Conservation (phyloP, 176 grass and related monocot species). For the Thalia dealbata region DNA sequence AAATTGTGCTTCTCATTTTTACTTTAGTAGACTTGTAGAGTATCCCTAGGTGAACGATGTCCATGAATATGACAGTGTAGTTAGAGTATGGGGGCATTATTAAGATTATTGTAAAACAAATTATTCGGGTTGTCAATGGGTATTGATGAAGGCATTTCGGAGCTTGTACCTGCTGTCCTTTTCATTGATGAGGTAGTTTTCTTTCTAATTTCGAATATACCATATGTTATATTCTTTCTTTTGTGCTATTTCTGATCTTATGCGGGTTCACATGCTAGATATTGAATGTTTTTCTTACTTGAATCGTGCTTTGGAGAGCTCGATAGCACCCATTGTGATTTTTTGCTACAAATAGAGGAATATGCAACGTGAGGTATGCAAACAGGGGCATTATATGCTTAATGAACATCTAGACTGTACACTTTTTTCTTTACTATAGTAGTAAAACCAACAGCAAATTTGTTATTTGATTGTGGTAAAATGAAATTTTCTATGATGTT, state of each 20-base stretch:
- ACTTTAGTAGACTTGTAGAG: too few species aligned
- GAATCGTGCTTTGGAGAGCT: constrained; percentile 85
- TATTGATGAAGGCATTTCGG: constrained; percentile 93
- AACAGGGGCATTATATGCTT: background rate
- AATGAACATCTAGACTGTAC: background rate
- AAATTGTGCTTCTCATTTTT: background rate
- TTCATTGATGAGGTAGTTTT: constrained; percentile 82
- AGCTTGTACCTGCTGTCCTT: constrained; percentile 87
- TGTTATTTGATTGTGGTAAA: background rate
- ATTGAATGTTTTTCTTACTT: constrained; percentile 97
- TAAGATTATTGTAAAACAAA: background rate
- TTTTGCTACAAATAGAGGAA: constrained; percentile 86
- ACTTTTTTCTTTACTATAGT: too few species aligned
- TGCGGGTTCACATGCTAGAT: constrained; percentile 88
- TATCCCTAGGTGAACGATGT: too few species aligned
- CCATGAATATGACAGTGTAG: too few species aligned
- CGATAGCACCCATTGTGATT: constrained; percentile 84
- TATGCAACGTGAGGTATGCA: constrained; percentile 81
- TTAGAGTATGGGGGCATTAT: background rate
- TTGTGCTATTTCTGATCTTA: constrained; percentile 12
- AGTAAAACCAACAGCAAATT: too few species aligned
- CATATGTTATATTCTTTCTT: background rate
- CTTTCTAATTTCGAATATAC: background rate
- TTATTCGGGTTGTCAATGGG: constrained; percentile 59
- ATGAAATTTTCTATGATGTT: too few species aligned